Evolutionary conservation across 805 yeast genomes (phyloP).

Genomic region (Naumovozyma castellii): DNA sequence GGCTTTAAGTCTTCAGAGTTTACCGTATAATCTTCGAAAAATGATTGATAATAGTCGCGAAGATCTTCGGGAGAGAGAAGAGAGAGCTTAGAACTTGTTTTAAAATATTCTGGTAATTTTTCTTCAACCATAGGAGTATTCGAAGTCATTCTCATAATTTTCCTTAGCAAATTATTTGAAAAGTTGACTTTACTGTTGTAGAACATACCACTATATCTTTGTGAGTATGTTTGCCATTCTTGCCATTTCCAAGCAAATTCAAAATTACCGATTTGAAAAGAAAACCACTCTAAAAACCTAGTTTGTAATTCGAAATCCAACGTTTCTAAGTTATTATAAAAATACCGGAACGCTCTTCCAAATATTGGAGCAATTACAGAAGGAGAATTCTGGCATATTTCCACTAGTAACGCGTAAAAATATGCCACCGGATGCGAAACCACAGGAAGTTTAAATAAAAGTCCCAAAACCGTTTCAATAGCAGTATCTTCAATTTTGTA

Average conservation of each 20-base stretch:
- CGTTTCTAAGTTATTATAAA: slow-evolving; percentile 51
- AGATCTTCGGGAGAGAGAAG: slow-evolving; percentile 27
- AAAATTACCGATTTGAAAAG: slow-evolving; percentile 81
- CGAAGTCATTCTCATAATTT: slow-evolving; percentile 69
- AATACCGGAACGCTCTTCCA: slow-evolving; percentile 75
- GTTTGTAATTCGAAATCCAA: slow-evolving; percentile 64
- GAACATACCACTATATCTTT: slow-evolving; percentile 30
- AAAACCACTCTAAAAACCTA: slow-evolving; percentile 75
- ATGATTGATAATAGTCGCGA: slow-evolving; percentile 24
- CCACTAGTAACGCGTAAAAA: slow-evolving; percentile 68
- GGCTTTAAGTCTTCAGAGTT: slow-evolving; percentile 17
- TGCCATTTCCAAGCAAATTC: slow-evolving; percentile 93
- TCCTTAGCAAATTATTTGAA: slow-evolving; percentile 62
- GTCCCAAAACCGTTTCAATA: slow-evolving; percentile 65
- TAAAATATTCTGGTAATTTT: slow-evolving; percentile 53
- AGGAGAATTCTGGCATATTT: slow-evolving; percentile 70
- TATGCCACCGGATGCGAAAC: slow-evolving; percentile 55
- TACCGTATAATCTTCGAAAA: slow-evolving; percentile 11
- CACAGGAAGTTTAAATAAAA: slow-evolving; percentile 60
- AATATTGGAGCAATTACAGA: slow-evolving; percentile 78
- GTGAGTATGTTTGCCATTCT: slow-evolving; percentile 64
- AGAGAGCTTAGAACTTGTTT: slow-evolving; percentile 33
- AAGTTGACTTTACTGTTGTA: slow-evolving; percentile 65
- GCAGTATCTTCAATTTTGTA: slow-evolving; percentile 85
- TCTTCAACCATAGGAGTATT: slow-evolving; percentile 48